A percentile compares a stretch with the other conserved stretches of the same genome.
Conservation (phyloP, 345 rosid genomes). For the Salix suchowensis region DNA sequence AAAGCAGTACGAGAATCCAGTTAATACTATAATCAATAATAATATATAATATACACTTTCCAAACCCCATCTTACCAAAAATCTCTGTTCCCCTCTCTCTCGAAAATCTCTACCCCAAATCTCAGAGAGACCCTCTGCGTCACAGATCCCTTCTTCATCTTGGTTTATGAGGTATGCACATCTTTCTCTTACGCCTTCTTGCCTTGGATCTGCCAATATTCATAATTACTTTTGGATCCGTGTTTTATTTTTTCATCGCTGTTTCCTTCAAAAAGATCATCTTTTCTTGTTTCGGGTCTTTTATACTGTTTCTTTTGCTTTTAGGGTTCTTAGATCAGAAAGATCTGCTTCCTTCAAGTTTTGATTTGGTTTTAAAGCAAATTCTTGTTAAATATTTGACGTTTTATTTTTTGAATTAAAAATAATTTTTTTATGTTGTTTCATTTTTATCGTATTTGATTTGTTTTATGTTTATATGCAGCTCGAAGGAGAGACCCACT, state of each 20-base stretch:
- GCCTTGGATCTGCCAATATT: neutral
- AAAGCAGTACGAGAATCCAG: neutral
- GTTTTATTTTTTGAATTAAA: neutral
- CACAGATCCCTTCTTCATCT: conserved; percentile 20
- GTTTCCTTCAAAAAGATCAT: neutral
- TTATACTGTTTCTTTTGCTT: neutral
- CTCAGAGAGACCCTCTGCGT: conserved; percentile 6
- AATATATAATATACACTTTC: neutral
- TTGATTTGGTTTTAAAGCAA: too few species aligned
- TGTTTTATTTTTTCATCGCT: neutral
- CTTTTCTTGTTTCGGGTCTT: neutral
- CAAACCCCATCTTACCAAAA: neutral
- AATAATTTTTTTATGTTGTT: neutral
- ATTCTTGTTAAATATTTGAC: neutral
- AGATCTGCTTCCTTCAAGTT: too few species aligned
- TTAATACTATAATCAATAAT: neutral
- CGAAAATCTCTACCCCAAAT: neutral
- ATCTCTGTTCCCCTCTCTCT: neutral
- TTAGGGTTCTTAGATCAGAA: neutral
- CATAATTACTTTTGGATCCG: neutral
- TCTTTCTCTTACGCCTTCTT: neutral
- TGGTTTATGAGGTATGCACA: conserved; percentile 27
- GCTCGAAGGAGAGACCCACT: conserved; percentile 41
- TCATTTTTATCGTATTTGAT: neutral
- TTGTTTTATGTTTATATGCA: neutral